These are phyloP conservation scores for Pseudocercospora pini-densiflorae DNA, from an alignment of 2,329 filamentous ascomycete species.

Conservation along the genomic window DNA sequence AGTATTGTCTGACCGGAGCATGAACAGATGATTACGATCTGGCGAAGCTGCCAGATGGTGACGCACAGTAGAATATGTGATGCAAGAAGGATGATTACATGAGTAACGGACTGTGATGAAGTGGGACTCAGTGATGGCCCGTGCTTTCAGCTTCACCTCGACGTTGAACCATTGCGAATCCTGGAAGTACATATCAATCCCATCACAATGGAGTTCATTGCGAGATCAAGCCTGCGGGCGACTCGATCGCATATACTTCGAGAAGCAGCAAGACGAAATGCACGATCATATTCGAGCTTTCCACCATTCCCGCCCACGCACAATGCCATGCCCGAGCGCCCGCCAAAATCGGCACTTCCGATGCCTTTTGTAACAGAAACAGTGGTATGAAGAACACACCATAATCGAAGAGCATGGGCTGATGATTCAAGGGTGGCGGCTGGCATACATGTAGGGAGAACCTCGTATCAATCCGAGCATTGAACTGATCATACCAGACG, in stretches of 20 bases:
- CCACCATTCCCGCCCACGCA: slow-evolving; percentile 30
- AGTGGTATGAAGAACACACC: slow-evolving; percentile 42
- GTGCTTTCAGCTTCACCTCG: background rate
- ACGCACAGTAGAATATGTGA: too few relatives aligned
- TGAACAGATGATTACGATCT: too few relatives aligned
- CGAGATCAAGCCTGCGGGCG: slow-evolving; percentile 32
- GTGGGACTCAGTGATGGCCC: background rate
- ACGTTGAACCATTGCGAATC: background rate
- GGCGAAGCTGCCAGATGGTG: too few relatives aligned
- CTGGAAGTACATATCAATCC: background rate
- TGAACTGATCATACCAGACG: slow-evolving; percentile 34
- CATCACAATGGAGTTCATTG: slow-evolving; percentile 32
- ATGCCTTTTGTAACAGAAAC: slow-evolving; percentile 58
- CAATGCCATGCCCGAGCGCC: slow-evolving; percentile 31
- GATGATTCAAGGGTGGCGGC: slow-evolving; percentile 51
- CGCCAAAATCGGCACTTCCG: slow-evolving; percentile 47
- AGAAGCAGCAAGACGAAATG: slow-evolving; percentile 15
- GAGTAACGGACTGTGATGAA: too few relatives aligned
- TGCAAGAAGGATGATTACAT: too few relatives aligned
- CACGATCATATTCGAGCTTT: slow-evolving; percentile 24
- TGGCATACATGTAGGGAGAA: slow-evolving; percentile 52
- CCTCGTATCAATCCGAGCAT: background rate
- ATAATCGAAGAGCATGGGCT: slow-evolving; percentile 29
- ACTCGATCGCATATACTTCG: slow-evolving; percentile 30
- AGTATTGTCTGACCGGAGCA: too few relatives aligned